phyloP scores from a whole-genome alignment of 1,284 basidiomycete genomes.

The Trichosporon sp. region DNA sequence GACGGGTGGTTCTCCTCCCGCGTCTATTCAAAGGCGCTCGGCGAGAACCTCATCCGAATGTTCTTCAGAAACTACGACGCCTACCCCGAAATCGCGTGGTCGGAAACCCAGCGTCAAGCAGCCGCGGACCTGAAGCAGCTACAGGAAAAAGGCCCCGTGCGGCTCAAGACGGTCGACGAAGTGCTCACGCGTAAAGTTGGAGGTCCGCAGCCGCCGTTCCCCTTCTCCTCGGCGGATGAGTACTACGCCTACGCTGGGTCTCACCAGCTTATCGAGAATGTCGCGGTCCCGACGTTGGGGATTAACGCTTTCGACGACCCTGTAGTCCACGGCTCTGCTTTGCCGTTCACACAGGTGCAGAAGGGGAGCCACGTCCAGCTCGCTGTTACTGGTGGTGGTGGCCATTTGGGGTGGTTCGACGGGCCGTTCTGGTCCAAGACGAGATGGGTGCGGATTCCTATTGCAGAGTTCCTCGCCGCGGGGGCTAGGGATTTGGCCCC shows the following conservation, averaged over 20 bases:
- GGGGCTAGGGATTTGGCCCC: conserved; percentile 18
- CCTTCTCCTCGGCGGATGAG: conserved; percentile 65
- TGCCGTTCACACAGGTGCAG: conserved; percentile 55
- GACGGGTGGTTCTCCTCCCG: conserved; percentile 60
- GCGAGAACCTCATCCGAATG: conserved; percentile 64
- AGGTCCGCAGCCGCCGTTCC: conserved; percentile 65
- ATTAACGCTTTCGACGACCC: conserved; percentile 92
- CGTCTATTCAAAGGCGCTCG: conserved; percentile 80
- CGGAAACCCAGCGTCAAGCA: conserved; percentile 20
- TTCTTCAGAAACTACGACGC: conserved; percentile 58
- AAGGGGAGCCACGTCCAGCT: conserved; percentile 63
- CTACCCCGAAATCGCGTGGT: conserved; percentile 23
- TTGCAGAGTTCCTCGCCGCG: conserved; percentile 39
- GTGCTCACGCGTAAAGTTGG: conserved; percentile 67
- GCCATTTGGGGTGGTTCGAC: conserved; percentile 94
- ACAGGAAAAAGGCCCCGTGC: conserved; percentile 17
- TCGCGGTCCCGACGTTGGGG: conserved; percentile 57
- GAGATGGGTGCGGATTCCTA: conserved; percentile 43
- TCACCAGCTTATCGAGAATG: conserved; percentile 32
- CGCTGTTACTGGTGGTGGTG: conserved; percentile 71
- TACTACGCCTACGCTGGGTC: conserved; percentile 72
- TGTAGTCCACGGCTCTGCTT: conserved; percentile 56
- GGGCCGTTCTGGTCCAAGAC: conserved; percentile 38
- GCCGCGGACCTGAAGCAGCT: conserved; percentile 20
- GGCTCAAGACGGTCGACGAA: conserved; percentile 48